Base-by-base conservation (phyloP, 768 basidiomycete species). In the Xerocomus brunneocitrinus region DNA sequence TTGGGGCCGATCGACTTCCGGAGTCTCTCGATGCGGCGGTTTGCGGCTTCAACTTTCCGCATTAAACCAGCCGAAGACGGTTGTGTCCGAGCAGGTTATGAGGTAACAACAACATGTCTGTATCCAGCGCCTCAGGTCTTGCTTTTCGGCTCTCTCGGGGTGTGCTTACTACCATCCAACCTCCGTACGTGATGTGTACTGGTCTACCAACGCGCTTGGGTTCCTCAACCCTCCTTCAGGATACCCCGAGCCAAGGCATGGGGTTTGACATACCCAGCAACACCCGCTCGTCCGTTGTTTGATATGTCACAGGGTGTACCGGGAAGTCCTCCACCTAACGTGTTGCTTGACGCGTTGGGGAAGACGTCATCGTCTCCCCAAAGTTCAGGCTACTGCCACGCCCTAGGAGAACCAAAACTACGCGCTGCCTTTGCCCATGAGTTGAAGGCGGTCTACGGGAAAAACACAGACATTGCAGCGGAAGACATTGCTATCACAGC, bases 291-390 rank as follows among this genome's bases (percentile, higher is more conserved):
- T 8, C 82, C 81, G 0, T 69, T 90, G 2, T 74, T 91, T n/a
- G 78, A 81, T 60, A 82, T 90, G 74, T 84, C 85, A 1, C 88
- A 91, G 67, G 86, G 91, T 38, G 82, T 83, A 0, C 91, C 91
- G 0, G 83, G 84, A 5, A 73, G 71, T 0, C 80, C 84, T 0
- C 90, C 91, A 0, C 80, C 84, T 3, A 62, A 70, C 2, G 47
- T 62, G 1, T 68, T 90, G 8, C 75, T 83, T 32, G 62, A 75
- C 0, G 76, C 80, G 1, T 64, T 91, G 1, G 74, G 71, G 0
- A 61, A 62, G 8, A 74, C 79, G 0, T 68, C 79, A 0, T 67
- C 75, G 8, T 75, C 76, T 39, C 74, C 76, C 0, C 42, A 47
- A 5, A 76, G 72, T 32, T 79, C 79, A 41, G 77, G 80, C 4